Base-by-base conservation (phyloP, 331 rosid species). In the Stylosanthes scabra region DNA sequence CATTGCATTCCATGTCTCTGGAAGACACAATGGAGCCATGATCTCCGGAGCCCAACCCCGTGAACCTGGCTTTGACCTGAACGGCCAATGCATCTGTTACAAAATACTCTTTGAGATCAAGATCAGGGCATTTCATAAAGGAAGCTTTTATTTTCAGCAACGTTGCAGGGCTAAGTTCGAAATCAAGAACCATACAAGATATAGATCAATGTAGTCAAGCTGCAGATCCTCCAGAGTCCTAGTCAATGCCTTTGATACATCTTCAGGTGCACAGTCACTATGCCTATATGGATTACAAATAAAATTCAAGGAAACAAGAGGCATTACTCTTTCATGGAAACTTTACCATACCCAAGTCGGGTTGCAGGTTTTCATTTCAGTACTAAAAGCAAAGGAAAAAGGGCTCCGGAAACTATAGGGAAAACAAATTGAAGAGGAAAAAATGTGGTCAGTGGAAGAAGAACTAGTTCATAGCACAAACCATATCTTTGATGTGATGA, bases 1-100 rank as follows among this genome's bases (percentile, higher is more conserved):
- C 94, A 91, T 88, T 16, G 94, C 94, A 74, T 85, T 88, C 97
- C 90, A 88, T 68, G 94, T 91, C 86, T 87, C 92, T 11, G 87
- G 74, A 75, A 89, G 88, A 67, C 87, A 83, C 47, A 89, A 44
- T 13, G 95, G 92, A 81, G 82, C 90, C 90, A 87, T 87, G 76
- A 81, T 60, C 68, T 83, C 86, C 1, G 88, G 87, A 58, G 74
- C 76, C 63, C 89, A 75, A 55, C 94, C 92, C 28, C 59, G 51
- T 49, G 94, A 85, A 27, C 92, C 97, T 0, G 82, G 75, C 68
- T 86, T 91, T 66, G 97, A 88, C 82, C 94, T 72, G 77, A 91
- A 64, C 39, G 97, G 94, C 94, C 93, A 91, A 77, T 91, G 94
- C 70, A 88, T 85, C 94, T 88, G 81, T 66, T 3, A 46, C 75